Evolutionary conservation across 2,329 filamentous ascomycete genomes (phyloP).

Genomic region (Xylariaceae sp.): DNA sequence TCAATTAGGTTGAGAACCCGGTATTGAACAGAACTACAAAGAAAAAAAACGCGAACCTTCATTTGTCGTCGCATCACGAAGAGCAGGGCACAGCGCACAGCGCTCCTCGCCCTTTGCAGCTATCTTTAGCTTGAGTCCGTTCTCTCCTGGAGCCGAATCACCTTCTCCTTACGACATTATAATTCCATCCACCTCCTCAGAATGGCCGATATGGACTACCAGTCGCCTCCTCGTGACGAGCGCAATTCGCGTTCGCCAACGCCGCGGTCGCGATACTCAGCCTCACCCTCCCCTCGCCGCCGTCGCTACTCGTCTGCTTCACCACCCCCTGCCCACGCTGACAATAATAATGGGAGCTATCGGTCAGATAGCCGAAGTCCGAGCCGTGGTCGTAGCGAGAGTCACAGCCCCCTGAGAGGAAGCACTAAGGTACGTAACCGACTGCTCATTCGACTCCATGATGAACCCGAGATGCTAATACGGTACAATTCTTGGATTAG

Average conservation of each 20-base stretch:
- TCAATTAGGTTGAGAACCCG: no score
- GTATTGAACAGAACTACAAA: background rate
- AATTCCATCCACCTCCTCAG: background rate
- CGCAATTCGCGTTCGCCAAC: constrained; percentile 32
- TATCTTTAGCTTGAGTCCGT: background rate
- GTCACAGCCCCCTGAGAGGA: constrained; percentile 29
- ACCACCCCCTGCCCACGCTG: constrained; percentile 27
- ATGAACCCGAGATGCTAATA: constrained; percentile 4
- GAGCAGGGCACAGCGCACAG: background rate
- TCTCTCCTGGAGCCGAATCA: background rate
- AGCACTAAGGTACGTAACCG: constrained; percentile 28
- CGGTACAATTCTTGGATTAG: constrained; percentile 38
- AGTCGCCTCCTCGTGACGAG: constrained; percentile 31
- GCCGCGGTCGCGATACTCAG: constrained; percentile 36
- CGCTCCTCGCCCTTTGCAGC: background rate
- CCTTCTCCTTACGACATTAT: background rate
- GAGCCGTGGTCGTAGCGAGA: constrained; percentile 26
- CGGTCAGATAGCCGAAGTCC: constrained; percentile 22
- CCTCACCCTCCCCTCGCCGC: constrained; percentile 31
- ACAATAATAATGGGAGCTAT: constrained; percentile 35
- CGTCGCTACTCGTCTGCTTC: constrained; percentile 30
- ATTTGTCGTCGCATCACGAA: background rate
- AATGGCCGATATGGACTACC: constrained; percentile 25
- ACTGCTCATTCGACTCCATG: background rate
- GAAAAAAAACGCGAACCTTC: background rate